Evolutionary conservation across 2,329 filamentous ascomycete genomes (phyloP).

Genomic region (Ophiosphaerella narmari): DNA sequence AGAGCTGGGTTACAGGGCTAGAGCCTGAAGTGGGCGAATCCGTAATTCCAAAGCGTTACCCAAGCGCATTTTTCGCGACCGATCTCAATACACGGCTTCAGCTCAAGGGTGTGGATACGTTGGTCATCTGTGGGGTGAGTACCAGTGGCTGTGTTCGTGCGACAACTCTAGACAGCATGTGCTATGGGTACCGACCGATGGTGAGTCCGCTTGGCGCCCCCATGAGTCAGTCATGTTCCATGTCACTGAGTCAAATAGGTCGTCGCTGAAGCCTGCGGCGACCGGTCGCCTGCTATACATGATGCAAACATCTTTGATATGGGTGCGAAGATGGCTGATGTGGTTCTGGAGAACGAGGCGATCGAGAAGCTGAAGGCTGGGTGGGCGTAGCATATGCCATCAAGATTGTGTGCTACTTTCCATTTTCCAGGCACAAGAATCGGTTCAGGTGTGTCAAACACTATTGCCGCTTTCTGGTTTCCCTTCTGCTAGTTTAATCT

Average conservation of each 20-base stretch:
- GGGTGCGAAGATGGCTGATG: slow-evolving; percentile 54
- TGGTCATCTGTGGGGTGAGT: slow-evolving; percentile 55
- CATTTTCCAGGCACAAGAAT: not conserved
- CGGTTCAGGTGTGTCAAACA: not conserved
- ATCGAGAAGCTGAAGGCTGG: slow-evolving; percentile 45
- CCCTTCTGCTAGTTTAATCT: slow-evolving; percentile 15
- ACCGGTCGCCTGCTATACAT: slow-evolving; percentile 52
- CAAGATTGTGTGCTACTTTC: not conserved
- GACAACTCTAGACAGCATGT: slow-evolving; percentile 52
- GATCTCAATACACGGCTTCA: slow-evolving; percentile 49
- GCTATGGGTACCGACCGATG: slow-evolving; percentile 52
- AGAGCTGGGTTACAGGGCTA: slow-evolving; percentile 47
- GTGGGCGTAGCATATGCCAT: slow-evolving; percentile 29
- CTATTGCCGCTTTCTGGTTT: not conserved
- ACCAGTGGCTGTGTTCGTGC: slow-evolving; percentile 55
- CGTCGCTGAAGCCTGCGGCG: slow-evolving; percentile 53
- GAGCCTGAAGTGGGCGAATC: slow-evolving; percentile 42
- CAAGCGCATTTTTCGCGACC: slow-evolving; percentile 54
- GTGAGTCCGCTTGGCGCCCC: slow-evolving; percentile 31
- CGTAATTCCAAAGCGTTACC: slow-evolving; percentile 51
- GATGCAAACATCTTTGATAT: slow-evolving; percentile 53
- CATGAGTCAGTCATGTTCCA: slow-evolving; percentile 4
- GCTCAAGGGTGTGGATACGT: slow-evolving; percentile 48
- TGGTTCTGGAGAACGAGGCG: slow-evolving; percentile 50
- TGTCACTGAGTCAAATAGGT: slow-evolving; percentile 34